Evolutionary conservation across 192 early-diverging fungal species (phyloP), one percentile per base, ranked within the genome.

Genomic region (Lobulomyces angularis): DNA sequence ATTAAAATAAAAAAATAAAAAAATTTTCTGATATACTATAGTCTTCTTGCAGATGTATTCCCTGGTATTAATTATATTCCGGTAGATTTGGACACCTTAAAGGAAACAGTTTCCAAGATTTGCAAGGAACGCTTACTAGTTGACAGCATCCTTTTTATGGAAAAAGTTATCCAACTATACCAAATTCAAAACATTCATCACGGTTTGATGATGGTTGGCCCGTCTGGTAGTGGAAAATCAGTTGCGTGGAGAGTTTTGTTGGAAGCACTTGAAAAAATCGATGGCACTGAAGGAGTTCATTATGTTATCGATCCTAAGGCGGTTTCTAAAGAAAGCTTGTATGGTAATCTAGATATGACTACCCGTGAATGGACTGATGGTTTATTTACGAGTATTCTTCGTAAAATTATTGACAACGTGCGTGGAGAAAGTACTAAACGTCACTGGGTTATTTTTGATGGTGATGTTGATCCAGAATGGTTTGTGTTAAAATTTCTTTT

Each of bases 321-420:
- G 11, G 87, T 97, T 53, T 80, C 83, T 20, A 99, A 99, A 62
- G 93, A 99, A 43, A 79, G 80, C 0, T 61, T 99, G 26, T 99
- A 99, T 50, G 96, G 96, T 48, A 87, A 79, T 32, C 65, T 97
- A 46, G 96, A 99, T 54, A 61, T 82, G 19, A 99, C 96, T 2
- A 99, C 96, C 6, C 85, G 96, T 57, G 94, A 97, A 58, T 99
- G 96, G 96, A 92, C 88, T 4, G 96, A 99, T 52, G 94, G 96
- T 35, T 62, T 99, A 25, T 99, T 99, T 49, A 99, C 96, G 24
- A 84, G 90, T 39, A 80, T 97, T 35, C 67, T 99, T 43, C 80
- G 96, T 41, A 92, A 94, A 60, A 97, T 97, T 52, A 77, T 99
- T 16, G 94, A 96, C 55, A 91, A 97, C 40, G 90, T 95, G 14